Base-by-base conservation (phyloP, 2,329 filamentous ascomycete genomes). In the Ophiostoma australiae region DNA sequence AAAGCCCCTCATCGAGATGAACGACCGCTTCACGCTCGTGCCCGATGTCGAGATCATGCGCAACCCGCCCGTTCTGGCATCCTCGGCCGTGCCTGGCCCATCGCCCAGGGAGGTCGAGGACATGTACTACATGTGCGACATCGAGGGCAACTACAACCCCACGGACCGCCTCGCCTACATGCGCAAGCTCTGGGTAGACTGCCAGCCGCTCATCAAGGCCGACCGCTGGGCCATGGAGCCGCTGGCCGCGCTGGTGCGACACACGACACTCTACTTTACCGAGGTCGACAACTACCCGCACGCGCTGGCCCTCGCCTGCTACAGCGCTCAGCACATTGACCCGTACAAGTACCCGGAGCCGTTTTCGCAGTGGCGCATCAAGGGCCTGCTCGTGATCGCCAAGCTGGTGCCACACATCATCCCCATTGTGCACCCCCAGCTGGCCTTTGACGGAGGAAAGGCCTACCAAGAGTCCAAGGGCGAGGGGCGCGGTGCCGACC, bases 161-260 rank as follows among this genome's bases (percentile, higher is more conserved):
- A 61, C 41, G 1, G 31, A 63, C 33, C 73, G 73, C 3, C 72
- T 75, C 2, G 75, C 73, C n/a, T 72, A 76, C n/a, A 75, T 83
- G 15, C 73, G 76, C 8, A 74, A 73, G 27, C 77, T 78, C 70
- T 84, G 82, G 80, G 69, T 75, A 33, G 69, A 77, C 41, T 82
- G 82, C 75, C 75, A 76, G 70, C 79, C 78, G 23, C 80, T 85
- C 33, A 75, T 79, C 15, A 70, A 77, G 10, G 78, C 78, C 31
- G 73, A 73, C 1, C 76, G 83, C 70, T 86, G 82, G 82, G 85
- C 85, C 4, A 76, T 83, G 61, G 82, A 85, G 71, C 86, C 85
- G 1, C 74, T 87, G 13, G 79, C 81, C 0, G 78, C 82, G 41
- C 76, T 84, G 1, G 73, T 87, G 39, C 78, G 84, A 61, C 79